Evolutionary conservation across 352 stramenopile genomes (phyloP), one percentile per base, ranked within the genome.

Genomic region (Globisporangium takayamanum): DNA sequence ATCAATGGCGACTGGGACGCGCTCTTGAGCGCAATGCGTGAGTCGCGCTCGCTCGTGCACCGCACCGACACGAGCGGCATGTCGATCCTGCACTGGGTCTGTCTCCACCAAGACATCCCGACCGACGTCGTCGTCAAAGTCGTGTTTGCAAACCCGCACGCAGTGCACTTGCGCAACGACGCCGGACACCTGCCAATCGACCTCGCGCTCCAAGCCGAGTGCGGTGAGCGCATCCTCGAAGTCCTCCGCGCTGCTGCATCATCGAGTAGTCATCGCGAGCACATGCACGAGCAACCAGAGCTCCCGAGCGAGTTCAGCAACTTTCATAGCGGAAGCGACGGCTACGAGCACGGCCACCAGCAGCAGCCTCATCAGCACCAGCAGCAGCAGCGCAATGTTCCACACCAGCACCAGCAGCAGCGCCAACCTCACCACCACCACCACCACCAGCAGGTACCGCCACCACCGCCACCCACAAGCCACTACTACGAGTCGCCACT

Each of bases 1-100:
- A 84, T 92, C 60, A 89, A 92, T 59, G 82, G 82, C 57, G 80
- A 92, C 64, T 92, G 82, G 82, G 78, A 89, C 66, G 69, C 68
- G 44, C 72, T 92, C 58, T 71, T 89, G 36, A 68, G 68, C 18
- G 69, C 73, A 56, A 78, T 92, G 74, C 80, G 77, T 49, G 73
- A 79, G 59, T 80, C 83, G 60, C 74, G 71, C 51, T 69, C 71
- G 50, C 69, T 92, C 26, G 74, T 76, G 33, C 67, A 81, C 52
- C 70, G 79, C 57, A 83, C 74, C 5, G 82, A 92, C 50, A 67
- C 64, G 41, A 89, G 69, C 55, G 82, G 82, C 49, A 92, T 92
- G 82, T 89, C 76, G 20, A 65, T 92, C 37, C 63, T 92, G 45
- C 82, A 92, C 67, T 92, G 82, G 82, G 71, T 87, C 47, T 92